These are phyloP conservation scores for Penicillium thymicola DNA, from an alignment of 2,329 filamentous ascomycete species.

Conservation along the genomic window DNA sequence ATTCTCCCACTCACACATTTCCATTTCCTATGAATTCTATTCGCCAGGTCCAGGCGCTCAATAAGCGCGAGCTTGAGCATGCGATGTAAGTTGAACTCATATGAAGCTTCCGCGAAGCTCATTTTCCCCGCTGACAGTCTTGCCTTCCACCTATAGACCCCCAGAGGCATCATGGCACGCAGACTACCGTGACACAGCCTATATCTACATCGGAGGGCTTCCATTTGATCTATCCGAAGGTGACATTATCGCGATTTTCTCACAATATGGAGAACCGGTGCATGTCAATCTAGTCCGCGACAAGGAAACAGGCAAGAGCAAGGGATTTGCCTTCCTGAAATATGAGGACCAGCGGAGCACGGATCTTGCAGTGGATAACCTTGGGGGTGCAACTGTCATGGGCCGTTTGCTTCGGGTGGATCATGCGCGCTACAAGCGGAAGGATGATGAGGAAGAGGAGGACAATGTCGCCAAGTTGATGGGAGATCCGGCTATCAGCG, in stretches of 20 bases:
- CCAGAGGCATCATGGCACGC: slow-evolving; percentile 92
- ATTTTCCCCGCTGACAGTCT: slow-evolving; percentile 8
- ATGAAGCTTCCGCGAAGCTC: neutral
- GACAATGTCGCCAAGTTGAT: slow-evolving; percentile 49
- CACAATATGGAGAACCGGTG: slow-evolving; percentile 91
- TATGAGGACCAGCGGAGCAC: slow-evolving; percentile 97
- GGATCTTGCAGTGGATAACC: slow-evolving; percentile 92
- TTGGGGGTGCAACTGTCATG: slow-evolving; percentile 79
- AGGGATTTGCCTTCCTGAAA: slow-evolving; percentile 93
- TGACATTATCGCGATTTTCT: slow-evolving; percentile 94
- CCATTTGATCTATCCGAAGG: slow-evolving; percentile 92
- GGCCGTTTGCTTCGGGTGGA: slow-evolving; percentile 82
- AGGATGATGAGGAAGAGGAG: slow-evolving; percentile 63
- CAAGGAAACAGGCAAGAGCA: slow-evolving; percentile 92
- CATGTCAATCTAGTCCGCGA: slow-evolving; percentile 90
- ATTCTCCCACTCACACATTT: slow-evolving; percentile 3
- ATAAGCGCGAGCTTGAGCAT: slow-evolving; percentile 89
- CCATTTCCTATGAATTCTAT: slow-evolving; percentile 76
- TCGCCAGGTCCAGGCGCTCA: slow-evolving; percentile 85
- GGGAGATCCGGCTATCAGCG: slow-evolving; percentile 43
- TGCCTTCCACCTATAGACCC: slow-evolving; percentile 50
- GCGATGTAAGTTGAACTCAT: slow-evolving; percentile 61
- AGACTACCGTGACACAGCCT: slow-evolving; percentile 97
- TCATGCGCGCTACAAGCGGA: slow-evolving; percentile 85
- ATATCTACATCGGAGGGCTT: slow-evolving; percentile 91